Evolutionary conservation across 495 filamentous ascomycete genomes (phyloP).

Genomic region (Acidiella bohemica): DNA sequence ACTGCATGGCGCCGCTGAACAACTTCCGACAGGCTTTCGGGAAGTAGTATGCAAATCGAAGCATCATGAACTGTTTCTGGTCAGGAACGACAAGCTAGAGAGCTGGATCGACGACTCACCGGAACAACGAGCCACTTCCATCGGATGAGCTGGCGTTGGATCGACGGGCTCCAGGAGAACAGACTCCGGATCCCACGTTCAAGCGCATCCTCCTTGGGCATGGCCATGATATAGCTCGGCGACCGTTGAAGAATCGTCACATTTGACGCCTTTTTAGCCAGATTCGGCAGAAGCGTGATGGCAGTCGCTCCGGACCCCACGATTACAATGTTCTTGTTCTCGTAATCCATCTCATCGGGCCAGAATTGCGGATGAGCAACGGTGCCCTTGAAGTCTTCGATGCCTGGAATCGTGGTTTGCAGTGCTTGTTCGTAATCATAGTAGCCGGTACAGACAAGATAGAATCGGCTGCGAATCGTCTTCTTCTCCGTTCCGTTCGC

Average conservation of each 20-base stretch:
- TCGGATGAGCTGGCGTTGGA: constrained; percentile 31
- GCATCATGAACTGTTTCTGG: constrained; percentile 37
- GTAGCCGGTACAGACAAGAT: constrained; percentile 54
- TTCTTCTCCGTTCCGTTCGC: constrained; percentile 33
- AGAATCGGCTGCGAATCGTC: constrained; percentile 38
- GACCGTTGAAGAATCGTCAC: constrained; percentile 48
- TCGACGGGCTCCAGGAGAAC: constrained; percentile 29
- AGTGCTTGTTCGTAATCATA: constrained; percentile 51
- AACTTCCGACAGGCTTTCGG: constrained; percentile 38
- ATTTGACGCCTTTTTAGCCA: constrained; percentile 35
- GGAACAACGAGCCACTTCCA: constrained; percentile 35
- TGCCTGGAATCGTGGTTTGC: constrained; percentile 42
- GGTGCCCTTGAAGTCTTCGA: constrained; percentile 43
- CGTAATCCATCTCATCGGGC: constrained; percentile 38
- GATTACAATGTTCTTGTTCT: constrained; percentile 38
- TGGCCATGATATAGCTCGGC: constrained; percentile 43
- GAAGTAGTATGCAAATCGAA: constrained; percentile 42
- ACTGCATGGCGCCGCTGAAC: constrained; percentile 31
- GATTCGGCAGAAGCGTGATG: constrained; percentile 39
- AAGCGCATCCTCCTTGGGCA: constrained; percentile 31
- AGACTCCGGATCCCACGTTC: constrained; percentile 26
- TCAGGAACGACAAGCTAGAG: no score
- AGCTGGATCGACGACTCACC: no score
- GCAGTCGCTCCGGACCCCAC: constrained; percentile 48
- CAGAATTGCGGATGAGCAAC: constrained; percentile 53